Base-by-base conservation (phyloP, 768 basidiomycete genomes). In the Rhizopogon vulgaris region DNA sequence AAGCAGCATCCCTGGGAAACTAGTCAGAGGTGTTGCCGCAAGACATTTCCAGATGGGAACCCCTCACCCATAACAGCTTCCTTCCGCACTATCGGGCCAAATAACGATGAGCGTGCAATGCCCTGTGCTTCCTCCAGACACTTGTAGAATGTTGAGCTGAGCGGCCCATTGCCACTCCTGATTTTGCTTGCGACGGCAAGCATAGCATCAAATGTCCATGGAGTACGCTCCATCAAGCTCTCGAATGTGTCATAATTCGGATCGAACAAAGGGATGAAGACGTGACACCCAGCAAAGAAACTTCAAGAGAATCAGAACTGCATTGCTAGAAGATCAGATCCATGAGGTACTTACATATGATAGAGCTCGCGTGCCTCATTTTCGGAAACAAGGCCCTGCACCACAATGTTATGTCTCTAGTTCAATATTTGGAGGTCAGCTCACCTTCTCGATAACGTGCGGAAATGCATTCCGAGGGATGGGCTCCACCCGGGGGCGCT, bases 211-310 rank as follows among this genome's bases (percentile, higher is more conserved):
- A 94, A 94, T 49, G 92, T 94, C 87, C 93, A 97, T 4, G 94
- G 94, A 5, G 89, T 90, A 59, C 94, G 85, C 68, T 92, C 91
- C 76, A 86, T 87, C 60, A 94, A 77, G 58, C 84, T 84, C 66
- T 95, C 94, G 72, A 90, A 94, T 14, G 90, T 91, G 75, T 97
- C 94, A 71, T 93, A 95, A 53, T 76, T 73, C 30, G 90, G 88
- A 71, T 96, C 93, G 74, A 94, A 96, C 56, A 96, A 77, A 42
- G 94, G 94, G 58, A 96, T 92, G 76, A 96, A 97, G 66, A 94
- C 79, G 73, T 96, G 90, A 71, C 93, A 96, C 45, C 94, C 94
- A 52, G 89, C 85, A 74, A 95, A 95, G 77, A 95, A 97, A 63
- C 90, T 93, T 74, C 55, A 54, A 27, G 32, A 43, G 41, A 15